Evolutionary conservation across 2,329 filamentous ascomycete genomes (phyloP).

Genomic region (Alternaria conjuncta): DNA sequence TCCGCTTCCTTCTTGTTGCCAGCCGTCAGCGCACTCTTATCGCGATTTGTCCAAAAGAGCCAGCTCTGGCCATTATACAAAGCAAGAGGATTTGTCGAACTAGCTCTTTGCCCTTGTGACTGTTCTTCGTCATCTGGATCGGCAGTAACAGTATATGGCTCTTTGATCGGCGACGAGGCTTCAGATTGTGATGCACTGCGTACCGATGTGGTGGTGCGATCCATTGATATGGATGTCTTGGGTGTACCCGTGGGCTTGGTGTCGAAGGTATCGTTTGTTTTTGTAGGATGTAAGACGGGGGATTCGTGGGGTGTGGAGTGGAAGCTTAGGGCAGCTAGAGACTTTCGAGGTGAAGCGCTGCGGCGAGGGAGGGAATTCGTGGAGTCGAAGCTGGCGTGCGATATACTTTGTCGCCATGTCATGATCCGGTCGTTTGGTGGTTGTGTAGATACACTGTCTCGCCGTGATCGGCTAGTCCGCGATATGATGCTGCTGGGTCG

Average conservation of each 20-base stretch:
- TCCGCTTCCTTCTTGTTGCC: constrained; percentile 22
- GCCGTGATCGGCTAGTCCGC: constrained; percentile 58
- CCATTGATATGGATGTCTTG: constrained; percentile 29
- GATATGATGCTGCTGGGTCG: constrained; percentile 62
- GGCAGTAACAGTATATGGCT: background rate
- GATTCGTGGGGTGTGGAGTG: constrained; percentile 24
- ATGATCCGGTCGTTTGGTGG: constrained; percentile 78
- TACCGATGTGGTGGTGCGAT: constrained; percentile 5
- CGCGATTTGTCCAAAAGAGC: constrained; percentile 58
- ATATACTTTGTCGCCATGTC: constrained; percentile 80
- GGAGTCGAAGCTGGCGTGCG: constrained; percentile 58
- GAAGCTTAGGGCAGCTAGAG: constrained; percentile 33
- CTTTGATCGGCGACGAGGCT: constrained; percentile 9
- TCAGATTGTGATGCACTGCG: constrained; percentile 21
- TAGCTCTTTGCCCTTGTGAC: background rate
- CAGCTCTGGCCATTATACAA: constrained; percentile 59
- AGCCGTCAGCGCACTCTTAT: constrained; percentile 1
- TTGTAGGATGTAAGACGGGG: constrained; percentile 21
- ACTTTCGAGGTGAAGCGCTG: constrained; percentile 59
- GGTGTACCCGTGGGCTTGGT: constrained; percentile 23
- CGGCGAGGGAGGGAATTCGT: constrained; percentile 37
- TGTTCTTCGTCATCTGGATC: constrained; percentile 8
- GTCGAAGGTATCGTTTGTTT: constrained; percentile 17
- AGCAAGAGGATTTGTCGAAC: constrained; percentile 53
- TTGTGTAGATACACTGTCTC: constrained; percentile 54